Percentiles rank a stretch among this genome's conserved stretches.
Conservation (phyloP, 225 moss, liverwort and hornwort genomes). For the Neckera pumila region DNA sequence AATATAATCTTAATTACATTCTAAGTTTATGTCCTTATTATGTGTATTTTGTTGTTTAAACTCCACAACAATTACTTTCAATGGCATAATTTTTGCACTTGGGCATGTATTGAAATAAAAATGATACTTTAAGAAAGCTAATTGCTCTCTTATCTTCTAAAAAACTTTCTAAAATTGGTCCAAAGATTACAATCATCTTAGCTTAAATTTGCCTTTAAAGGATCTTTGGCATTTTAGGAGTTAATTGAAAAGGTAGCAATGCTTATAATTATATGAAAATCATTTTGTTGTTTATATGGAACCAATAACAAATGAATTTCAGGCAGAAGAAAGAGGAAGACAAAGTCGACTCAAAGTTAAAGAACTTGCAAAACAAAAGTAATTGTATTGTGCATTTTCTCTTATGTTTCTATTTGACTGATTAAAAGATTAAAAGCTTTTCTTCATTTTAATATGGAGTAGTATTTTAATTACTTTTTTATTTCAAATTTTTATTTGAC, state of each 20-base stretch:
- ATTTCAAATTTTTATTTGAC: neutral
- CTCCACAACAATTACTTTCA: neutral
- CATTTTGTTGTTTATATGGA: neutral
- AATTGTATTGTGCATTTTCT: neutral
- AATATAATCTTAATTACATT: neutral
- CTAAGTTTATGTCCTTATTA: neutral
- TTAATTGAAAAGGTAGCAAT: neutral
- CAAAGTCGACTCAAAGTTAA: slow-evolving; percentile 56
- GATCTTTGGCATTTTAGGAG: neutral
- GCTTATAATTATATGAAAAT: neutral
- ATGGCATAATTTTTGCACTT: neutral
- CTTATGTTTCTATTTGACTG: neutral
- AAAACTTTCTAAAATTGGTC: neutral
- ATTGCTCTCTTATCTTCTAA: neutral
- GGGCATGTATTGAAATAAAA: neutral
- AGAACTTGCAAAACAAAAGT: slow-evolving; percentile 78
- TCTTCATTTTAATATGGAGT: neutral
- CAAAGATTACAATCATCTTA: neutral
- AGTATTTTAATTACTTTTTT: no score
- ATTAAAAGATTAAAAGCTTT: no score
- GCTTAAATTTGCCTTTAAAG: neutral
- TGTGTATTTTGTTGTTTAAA: accelerated
- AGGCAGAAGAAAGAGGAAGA: slow-evolving; percentile 90
- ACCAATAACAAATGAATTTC: neutral
- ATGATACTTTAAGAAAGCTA: no score